These are phyloP conservation scores for Xerocomellus chrysenteron DNA, from an alignment of 768 basidiomycete genomes.

Conservation along the genomic window DNA sequence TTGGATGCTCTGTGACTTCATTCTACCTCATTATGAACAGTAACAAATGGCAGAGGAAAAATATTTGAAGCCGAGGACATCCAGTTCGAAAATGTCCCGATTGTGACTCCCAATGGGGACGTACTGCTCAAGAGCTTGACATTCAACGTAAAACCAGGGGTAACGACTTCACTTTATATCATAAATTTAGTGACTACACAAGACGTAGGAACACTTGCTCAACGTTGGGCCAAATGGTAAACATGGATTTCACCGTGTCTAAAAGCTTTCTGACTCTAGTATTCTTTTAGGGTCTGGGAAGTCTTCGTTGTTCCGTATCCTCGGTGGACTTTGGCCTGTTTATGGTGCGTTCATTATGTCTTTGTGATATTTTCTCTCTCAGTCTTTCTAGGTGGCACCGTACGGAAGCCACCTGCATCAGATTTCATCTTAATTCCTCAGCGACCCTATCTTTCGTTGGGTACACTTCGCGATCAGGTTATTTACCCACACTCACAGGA, in stretches of 20 bases:
- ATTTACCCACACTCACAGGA: conserved; percentile 88
- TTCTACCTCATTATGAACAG: conserved; percentile 39
- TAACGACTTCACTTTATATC: conserved; percentile 30
- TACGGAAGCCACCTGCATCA: conserved; percentile 84
- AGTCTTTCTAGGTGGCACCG: conserved; percentile 54
- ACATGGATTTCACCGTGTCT: conserved; percentile 5
- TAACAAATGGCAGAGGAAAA: conserved; percentile 74
- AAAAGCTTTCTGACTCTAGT: neutral
- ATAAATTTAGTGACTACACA: neutral
- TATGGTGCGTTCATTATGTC: conserved; percentile 30
- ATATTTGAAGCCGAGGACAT: conserved; percentile 87
- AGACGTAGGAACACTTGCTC: conserved; percentile 75
- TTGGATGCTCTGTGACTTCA: neutral
- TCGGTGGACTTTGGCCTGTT: conserved; percentile 96
- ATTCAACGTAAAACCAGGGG: conserved; percentile 88
- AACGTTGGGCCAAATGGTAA: conserved; percentile 93
- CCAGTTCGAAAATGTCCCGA: conserved; percentile 88
- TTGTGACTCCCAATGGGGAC: conserved; percentile 95
- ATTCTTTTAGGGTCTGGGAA: conserved; percentile 70
- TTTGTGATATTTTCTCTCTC: neutral
- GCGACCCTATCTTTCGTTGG: conserved; percentile 90
- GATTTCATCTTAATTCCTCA: conserved; percentile 96
- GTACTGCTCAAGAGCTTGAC: conserved; percentile 81
- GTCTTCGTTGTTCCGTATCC: conserved; percentile 90
- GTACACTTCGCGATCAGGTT: conserved; percentile 93